These are phyloP conservation scores for Stellera chamaejasme DNA, from an alignment of 345 rosid species.

Conservation along the genomic window DNA sequence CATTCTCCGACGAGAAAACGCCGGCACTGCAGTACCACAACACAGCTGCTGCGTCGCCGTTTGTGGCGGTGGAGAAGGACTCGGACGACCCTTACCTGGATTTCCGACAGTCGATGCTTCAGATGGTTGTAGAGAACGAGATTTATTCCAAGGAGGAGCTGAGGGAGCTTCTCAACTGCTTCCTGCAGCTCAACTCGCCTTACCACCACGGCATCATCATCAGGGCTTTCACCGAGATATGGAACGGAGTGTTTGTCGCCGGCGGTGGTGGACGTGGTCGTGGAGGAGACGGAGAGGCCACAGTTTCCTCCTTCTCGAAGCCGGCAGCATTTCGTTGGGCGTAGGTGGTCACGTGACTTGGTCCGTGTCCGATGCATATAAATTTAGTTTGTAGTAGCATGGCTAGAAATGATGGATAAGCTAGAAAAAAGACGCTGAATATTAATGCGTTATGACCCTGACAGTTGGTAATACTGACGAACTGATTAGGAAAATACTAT, in stretches of 20 bases:
- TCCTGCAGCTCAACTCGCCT: constrained; percentile 75
- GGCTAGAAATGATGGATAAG: too few relatives aligned
- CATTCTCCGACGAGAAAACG: constrained; percentile 11
- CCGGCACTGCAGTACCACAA: constrained; percentile 11
- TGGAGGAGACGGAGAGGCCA: too few relatives aligned
- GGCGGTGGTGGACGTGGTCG: constrained; percentile 5
- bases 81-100: constrained; percentile 90
- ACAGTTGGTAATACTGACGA: too few relatives aligned
- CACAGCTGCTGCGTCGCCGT: constrained; percentile 22
- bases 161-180: constrained; percentile 73
- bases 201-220: constrained; percentile 72
- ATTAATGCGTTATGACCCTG: too few relatives aligned
- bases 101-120: constrained; percentile 88
- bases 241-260: constrained; percentile 70
- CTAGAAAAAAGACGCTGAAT: too few relatives aligned
- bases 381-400: too few relatives aligned
- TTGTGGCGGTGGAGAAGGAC: constrained; percentile 84
- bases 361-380: too few relatives aligned
- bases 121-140: constrained; percentile 87
- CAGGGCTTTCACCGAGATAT: constrained; percentile 88
- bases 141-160: constrained; percentile 79
- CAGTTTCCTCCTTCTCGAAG: too few relatives aligned
- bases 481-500: too few relatives aligned
- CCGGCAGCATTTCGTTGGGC: too few relatives aligned
- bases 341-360: too few relatives aligned